phyloP scores from a whole-genome alignment of 1,139 yeast genomes.

The Komagataea norvegica region DNA sequence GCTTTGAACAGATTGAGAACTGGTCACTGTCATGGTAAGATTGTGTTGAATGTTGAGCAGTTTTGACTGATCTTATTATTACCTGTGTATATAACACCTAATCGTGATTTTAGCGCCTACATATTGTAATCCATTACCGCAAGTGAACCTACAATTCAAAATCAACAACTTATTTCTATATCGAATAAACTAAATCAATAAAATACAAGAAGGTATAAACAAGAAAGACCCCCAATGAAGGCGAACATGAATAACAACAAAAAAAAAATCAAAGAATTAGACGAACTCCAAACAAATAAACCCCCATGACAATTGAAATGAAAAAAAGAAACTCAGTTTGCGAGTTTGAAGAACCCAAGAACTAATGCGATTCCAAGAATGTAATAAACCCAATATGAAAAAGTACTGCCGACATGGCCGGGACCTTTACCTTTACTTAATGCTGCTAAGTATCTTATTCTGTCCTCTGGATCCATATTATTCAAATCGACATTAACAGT shows the following conservation, averaged over 20 bases:
- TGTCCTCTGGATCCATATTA: slow-evolving; percentile 44
- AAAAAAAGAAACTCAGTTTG: slow-evolving; percentile 11
- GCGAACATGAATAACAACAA: too few relatives aligned
- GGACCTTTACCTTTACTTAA: slow-evolving; percentile 9
- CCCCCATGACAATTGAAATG: too few relatives aligned
- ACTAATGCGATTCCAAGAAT: slow-evolving; percentile 31
- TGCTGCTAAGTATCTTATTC: slow-evolving; percentile 34
- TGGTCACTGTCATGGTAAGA: slow-evolving; percentile 63
- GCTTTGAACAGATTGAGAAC: slow-evolving; percentile 48
- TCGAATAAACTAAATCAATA: too few relatives aligned
- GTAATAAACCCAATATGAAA: slow-evolving; percentile 28
- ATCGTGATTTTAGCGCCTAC: too few relatives aligned
- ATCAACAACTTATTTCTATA: too few relatives aligned
- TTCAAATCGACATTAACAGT: slow-evolving; percentile 24
- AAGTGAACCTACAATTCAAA: too few relatives aligned
- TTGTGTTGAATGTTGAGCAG: slow-evolving; percentile 41
- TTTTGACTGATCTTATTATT: background rate
- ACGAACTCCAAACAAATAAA: too few relatives aligned
- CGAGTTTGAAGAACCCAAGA: slow-evolving; percentile 23
- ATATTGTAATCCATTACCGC: too few relatives aligned
- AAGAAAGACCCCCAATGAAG: too few relatives aligned
- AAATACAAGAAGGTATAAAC: too few relatives aligned
- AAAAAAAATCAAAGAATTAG: too few relatives aligned
- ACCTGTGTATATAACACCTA: too few relatives aligned
- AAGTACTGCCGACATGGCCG: slow-evolving; percentile 11